These are phyloP conservation scores for Ogataea minuta DNA, from an alignment of 805 yeast species.

Conservation along the genomic window DNA sequence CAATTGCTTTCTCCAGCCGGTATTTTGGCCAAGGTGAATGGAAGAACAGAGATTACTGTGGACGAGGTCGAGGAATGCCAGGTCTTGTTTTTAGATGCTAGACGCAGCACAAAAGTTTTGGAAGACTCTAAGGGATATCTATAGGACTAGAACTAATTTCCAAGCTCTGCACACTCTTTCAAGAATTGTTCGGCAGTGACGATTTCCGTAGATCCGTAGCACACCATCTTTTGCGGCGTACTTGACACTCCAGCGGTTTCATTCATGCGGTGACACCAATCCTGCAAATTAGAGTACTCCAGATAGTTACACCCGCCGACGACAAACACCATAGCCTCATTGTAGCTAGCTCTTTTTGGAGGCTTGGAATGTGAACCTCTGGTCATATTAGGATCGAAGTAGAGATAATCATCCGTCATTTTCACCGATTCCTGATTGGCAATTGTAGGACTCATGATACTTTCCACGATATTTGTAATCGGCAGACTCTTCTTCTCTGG, in stretches of 20 bases:
- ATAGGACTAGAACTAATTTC: constrained; percentile 26
- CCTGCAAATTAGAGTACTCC: constrained; percentile 92
- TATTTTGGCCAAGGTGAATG: constrained; percentile 71
- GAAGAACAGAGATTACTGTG: constrained; percentile 61
- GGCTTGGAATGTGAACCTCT: constrained; percentile 89
- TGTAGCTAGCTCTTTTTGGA: constrained; percentile 79
- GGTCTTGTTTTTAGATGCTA: constrained; percentile 81
- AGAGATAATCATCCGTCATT: constrained; percentile 84
- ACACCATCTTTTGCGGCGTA: constrained; percentile 48
- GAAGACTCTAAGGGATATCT: constrained; percentile 45
- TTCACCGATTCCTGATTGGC: constrained; percentile 62
- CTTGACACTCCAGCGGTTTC: constrained; percentile 22
- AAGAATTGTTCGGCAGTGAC: constrained; percentile 69
- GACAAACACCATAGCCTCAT: constrained; percentile 82
- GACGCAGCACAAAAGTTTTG: constrained; percentile 83
- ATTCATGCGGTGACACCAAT: constrained; percentile 54
- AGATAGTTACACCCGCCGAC: constrained; percentile 96
- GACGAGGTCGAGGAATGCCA: constrained; percentile 90
- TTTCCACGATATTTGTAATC: constrained; percentile 85
- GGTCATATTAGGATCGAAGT: constrained; percentile 80
- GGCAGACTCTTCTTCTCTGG: constrained; percentile 90
- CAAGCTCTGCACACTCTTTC: constrained; percentile 59
- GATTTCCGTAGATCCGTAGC: constrained; percentile 85
- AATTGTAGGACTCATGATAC: constrained; percentile 78
- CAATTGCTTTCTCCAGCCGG: constrained; percentile 89